Percentiles rank a stretch among this genome's conserved stretches.
Conservation (phyloP, 139 green algal species). For the Mesostigma viride region DNA sequence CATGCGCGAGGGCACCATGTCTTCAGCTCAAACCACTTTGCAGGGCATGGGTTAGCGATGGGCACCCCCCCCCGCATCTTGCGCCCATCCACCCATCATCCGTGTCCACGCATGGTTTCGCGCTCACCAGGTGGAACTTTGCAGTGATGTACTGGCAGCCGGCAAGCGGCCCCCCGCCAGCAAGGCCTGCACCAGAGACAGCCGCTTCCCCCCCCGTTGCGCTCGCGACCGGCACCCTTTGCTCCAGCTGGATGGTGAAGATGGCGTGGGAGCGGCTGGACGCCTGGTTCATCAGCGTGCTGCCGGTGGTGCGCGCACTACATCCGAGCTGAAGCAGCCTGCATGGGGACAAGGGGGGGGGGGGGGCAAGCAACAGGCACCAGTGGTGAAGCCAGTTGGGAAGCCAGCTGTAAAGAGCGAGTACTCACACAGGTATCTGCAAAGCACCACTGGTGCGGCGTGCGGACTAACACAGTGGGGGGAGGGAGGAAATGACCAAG, state of each 20-base stretch:
- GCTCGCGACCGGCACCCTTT: conserved; percentile 35
- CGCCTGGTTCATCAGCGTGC: conserved; percentile 80
- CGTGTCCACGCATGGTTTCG: no score
- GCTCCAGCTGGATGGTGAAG: conserved; percentile 89
- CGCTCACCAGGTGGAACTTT: conserved; percentile 76
- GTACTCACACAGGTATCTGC: no score
- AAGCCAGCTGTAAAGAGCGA: no score
- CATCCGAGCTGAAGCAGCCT: conserved; percentile 59
- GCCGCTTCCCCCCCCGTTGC: neutral
- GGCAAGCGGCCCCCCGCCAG: no score
- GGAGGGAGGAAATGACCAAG: no score
- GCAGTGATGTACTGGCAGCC: conserved; percentile 19
- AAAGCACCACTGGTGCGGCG: no score
- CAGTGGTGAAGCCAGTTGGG: neutral
- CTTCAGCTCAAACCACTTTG: no score
- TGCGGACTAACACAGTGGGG: no score
- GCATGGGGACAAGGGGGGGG: no score
- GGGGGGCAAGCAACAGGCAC: neutral
- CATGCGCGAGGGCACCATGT: no score
- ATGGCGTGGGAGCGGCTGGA: conserved; percentile 76
- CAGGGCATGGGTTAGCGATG: no score
- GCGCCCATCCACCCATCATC: neutral
- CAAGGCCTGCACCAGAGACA: no score
- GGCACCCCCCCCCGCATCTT: neutral
- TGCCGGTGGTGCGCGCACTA: conserved; percentile 57